These are phyloP conservation scores for Cutaneotrichosporon spelunceum DNA, from an alignment of 1,284 basidiomycete genomes.

Conservation along the genomic window DNA sequence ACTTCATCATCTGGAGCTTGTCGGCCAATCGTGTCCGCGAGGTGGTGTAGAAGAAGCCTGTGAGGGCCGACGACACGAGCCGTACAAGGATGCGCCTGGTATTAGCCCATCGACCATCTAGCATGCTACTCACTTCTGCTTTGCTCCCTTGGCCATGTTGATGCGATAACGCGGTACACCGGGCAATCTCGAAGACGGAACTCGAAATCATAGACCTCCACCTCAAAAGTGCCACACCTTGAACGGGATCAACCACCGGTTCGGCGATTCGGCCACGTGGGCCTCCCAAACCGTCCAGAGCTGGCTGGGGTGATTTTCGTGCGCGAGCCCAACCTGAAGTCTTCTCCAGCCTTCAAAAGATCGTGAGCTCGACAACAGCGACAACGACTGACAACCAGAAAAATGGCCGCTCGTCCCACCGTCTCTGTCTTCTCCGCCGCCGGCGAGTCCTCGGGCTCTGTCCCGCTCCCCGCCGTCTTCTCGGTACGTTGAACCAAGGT, in stretches of 20 bases:
- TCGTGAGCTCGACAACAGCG: conserved; percentile 5
- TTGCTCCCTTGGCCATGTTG: conserved; percentile 57
- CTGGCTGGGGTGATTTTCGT: neutral
- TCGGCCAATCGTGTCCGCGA: conserved; percentile 67
- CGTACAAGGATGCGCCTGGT: conserved; percentile 75
- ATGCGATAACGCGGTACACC: neutral
- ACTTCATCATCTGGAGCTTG: conserved; percentile 77
- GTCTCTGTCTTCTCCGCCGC: conserved; percentile 73
- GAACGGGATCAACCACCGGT: neutral
- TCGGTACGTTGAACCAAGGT: conserved; percentile 57
- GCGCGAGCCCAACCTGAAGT: neutral
- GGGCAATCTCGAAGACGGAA: conserved; percentile 8
- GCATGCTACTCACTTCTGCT: conserved; percentile 56
- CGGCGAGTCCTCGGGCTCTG: conserved; percentile 82
- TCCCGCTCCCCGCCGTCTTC: conserved; percentile 93
- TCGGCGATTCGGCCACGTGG: neutral
- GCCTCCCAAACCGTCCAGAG: neutral
- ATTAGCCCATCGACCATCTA: neutral
- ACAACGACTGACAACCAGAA: conserved; percentile 19
- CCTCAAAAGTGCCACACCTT: neutral
- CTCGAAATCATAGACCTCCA: conserved; percentile 8
- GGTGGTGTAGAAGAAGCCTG: conserved; percentile 84
- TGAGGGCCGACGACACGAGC: conserved; percentile 81
- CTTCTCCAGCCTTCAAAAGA: conserved; percentile 7
- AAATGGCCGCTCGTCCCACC: conserved; percentile 86